Conservation (phyloP, 1,284 basidiomycete species). For the Trichosporon faecale region DNA sequence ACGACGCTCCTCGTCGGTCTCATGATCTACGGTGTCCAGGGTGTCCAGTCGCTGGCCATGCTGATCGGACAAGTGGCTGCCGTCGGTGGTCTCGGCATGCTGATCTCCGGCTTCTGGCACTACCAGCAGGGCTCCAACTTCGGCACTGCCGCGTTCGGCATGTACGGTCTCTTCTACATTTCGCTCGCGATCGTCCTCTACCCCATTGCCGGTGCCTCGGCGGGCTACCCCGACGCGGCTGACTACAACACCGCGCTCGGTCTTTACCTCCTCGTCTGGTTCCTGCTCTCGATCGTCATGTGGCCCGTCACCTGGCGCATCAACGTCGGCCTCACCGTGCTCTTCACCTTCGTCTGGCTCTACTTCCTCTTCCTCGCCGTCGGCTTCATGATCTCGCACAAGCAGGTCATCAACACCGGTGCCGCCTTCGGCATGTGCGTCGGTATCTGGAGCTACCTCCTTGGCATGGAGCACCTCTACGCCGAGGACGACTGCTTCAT, state of each 20-base stretch:
- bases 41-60: slow-evolving; percentile 13
- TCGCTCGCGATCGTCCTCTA: slow-evolving; percentile 20
- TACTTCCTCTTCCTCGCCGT: slow-evolving; percentile 26
- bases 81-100: slow-evolving; percentile 24
- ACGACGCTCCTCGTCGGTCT: slow-evolving; percentile 23
- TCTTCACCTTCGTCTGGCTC: slow-evolving; percentile 15
- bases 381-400: slow-evolving; percentile 19
- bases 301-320: slow-evolving; percentile 18
- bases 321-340: slow-evolving; percentile 20
- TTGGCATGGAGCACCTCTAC: slow-evolving; percentile 21
- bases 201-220: slow-evolving; percentile 15
- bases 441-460: slow-evolving; percentile 21
- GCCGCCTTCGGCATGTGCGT: slow-evolving; percentile 21
- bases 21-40: slow-evolving; percentile 17
- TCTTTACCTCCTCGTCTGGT: slow-evolving; percentile 21
- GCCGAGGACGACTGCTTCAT: slow-evolving; percentile 19
- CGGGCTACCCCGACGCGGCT: slow-evolving; percentile 11
- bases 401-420: slow-evolving; percentile 13
- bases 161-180: slow-evolving; percentile 27
- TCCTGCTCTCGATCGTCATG: slow-evolving; percentile 21
- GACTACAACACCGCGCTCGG: slow-evolving; percentile 23
- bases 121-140: slow-evolving; percentile 23
- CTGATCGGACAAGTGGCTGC: slow-evolving; percentile 17
- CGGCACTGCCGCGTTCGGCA: slow-evolving; percentile 20
- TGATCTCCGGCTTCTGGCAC: slow-evolving; percentile 22